Base-by-base conservation (phyloP, 2,329 filamentous ascomycete species). In the Xylaria sp. region DNA sequence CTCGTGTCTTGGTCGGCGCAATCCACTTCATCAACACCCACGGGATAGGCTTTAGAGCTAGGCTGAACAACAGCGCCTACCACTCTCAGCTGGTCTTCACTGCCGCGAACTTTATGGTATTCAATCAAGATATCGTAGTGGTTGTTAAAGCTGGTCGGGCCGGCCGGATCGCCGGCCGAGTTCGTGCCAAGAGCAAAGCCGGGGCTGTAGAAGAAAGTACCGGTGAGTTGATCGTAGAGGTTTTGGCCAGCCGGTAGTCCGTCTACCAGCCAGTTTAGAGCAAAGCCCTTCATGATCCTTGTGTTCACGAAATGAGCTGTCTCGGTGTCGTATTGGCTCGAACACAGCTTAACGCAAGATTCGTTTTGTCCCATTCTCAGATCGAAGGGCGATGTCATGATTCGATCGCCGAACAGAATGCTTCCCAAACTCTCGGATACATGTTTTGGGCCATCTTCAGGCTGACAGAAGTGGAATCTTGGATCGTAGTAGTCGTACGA, bases 401-500 rank as follows among this genome's bases (percentile, higher is more conserved):
- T 99, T 59, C 94, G 86, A 76, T 99, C 94, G 67, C 94, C 94
- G 69, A 99, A 99, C 55, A 99, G 77, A 72, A 99, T 99, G 79
- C 93, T 97, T 23, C 94, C 94, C 64, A 99, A 76, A 65, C 90
- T 94, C 77, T 97, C 94, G 47, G 90, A 87, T 19, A 96, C 85
- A 78, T 89, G 83, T 72, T 92, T 75, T 7, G 92, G 87, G 1
- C 91, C 91, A 62, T 81, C 86, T 58, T 89, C 78, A 1, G 93
- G 94, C 67, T 83, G 78, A 76, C 94, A 99, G 79, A 97, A 96
- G 71, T 90, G 86, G 76, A 99, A 96, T 2, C 83, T 83, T 4
- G 87, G 84, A 69, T 94, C 86, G 74, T 99, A 99, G 80, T 99
- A 97, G 76, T 97, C 93, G 80, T 90, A 99, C 3, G 93, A 90